Evolutionary conservation across 768 basidiomycete species (phyloP), one percentile per base, ranked within the genome.

Genomic region (Phylloporus arenicola): DNA sequence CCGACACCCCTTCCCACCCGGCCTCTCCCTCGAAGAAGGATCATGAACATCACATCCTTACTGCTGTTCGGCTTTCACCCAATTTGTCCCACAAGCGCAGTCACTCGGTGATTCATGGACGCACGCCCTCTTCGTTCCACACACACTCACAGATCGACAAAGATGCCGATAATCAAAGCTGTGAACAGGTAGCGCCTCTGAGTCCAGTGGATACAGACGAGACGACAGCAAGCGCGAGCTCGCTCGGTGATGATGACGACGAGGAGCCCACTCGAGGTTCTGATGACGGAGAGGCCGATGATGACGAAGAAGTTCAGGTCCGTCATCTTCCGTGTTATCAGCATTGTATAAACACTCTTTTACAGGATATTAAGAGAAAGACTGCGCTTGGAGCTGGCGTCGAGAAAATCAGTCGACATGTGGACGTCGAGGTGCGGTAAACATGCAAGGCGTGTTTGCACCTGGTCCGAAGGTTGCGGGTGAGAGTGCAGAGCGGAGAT

Each of bases 321-420:
- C 19, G 60, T 46, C 20, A 5, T 48, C 16, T 12, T 1, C 7
- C 20, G 2, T 45, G 4, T 37, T 5, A 17, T 31, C 2, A 11
- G 40, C 10, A 17, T 13, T 6, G 4, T 46, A 47, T 47, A 17
- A 56, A 64, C 45, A 47, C 43, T 8, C 38, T 42, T 44, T 27
- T 39, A 31, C 48, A 69, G 66, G 64, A 64, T 30, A 44, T 45
- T 11, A 16, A 25, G 17, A 59, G 70, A 38, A 71, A 62, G 52
- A 70, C 70, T 13, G 57, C 62, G 3, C 56, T 68, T 0, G 67
- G 68, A 19, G 68, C 68, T 9, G 70, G 70, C 8, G 64, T 70
- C 17, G 70, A 70, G 53, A 70, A 70, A 53, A 55, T 70, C 46
- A 71, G 70, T 49, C 57, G 64, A 44, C 70, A 71, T 49, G 57